Evolutionary conservation across 352 stramenopile genomes (phyloP), one percentile per base, ranked within the genome.

Genomic region (Salisapilia sapeloensis): DNA sequence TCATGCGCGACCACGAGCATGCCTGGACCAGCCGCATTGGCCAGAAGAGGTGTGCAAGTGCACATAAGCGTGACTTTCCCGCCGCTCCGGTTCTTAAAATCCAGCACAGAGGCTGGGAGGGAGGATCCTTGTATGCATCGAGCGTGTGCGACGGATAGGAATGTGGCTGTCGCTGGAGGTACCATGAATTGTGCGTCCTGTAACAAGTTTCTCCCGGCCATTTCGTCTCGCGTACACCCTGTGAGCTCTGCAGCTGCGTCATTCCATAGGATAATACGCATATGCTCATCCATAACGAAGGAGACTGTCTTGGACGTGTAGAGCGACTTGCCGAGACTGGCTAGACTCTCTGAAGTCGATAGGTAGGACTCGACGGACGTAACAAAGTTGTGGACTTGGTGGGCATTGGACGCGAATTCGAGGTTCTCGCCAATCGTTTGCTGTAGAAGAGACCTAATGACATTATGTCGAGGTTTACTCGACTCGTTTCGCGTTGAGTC

Each of bases 181-280:
- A 89, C 63, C 17, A 89, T 48, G 35, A 72, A 78, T 10, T 61
- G 64, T 17, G 86, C 44, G 15, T 89, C 74, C 24, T 74, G 57
- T 19, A 75, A 46, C 17, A 89, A 36, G 21, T 80, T 66, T 17
- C 74, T 65, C 0, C 74, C 74, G 0, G 74, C 74, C 53, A 89
- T 75, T 40, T 89, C 67, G 34, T 89, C 70, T n/a, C 74, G 56
- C 16, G 60, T 56, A 43, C 70, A 85, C n/a, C 74, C 74, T 21
- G 60, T 59, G 29, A 77, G 49, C 40, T 65, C 60, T n/a, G 83
- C 59, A 0, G 74, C 74, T 24, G 53, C 57, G 36, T 89, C 74
- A 35, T 89, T 89, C 74, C 74, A 89, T 11, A 89, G 42, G 22
- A 89, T 89, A 14, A 89, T 75, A 34, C 74, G 74, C 70, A 85